Conservation (phyloP, 2,329 filamentous ascomycete species). For the Apiospora hydei region DNA sequence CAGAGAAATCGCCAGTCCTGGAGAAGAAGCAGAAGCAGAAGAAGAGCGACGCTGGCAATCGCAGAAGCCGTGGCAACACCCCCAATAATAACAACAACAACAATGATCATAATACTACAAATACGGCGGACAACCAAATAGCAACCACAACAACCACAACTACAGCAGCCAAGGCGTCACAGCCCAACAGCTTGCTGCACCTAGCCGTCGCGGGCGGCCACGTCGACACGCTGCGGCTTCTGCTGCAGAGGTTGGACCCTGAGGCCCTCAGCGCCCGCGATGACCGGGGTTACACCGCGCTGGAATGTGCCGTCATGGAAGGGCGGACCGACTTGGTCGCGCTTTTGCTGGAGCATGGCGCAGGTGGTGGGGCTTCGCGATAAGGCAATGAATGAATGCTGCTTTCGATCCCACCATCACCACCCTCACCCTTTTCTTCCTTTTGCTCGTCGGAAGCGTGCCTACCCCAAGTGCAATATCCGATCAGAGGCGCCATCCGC, state of each 20-base stretch:
- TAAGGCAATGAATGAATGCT: not conserved
- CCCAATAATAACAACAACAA: not conserved
- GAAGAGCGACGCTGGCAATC: constrained; percentile 24
- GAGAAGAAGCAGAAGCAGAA: constrained; percentile 5
- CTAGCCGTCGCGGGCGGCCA: constrained; percentile 43
- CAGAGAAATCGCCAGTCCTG: not conserved
- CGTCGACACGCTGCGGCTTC: constrained; percentile 39
- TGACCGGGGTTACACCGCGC: constrained; percentile 41
- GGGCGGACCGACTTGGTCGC: constrained; percentile 44
- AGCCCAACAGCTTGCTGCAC: constrained; percentile 35
- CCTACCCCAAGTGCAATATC: not conserved
- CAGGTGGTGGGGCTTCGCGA: constrained; percentile 24
- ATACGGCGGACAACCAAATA: not conserved
- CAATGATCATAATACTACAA: constrained; percentile 26
- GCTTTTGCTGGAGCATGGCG: constrained; percentile 42
- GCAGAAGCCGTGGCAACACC: constrained; percentile 34
- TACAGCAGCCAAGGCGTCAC: constrained; percentile 25
- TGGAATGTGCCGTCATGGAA: constrained; percentile 42
- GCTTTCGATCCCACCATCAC: not conserved
- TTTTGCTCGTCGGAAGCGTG: too few relatives aligned
- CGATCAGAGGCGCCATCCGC: too few relatives aligned
- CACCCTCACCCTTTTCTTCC: not conserved
- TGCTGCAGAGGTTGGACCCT: constrained; percentile 39
- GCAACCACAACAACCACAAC: not conserved
- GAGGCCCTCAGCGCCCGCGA: constrained; percentile 42